phyloP scores from a whole-genome alignment of 768 basidiomycete species.

The Daedaleopsis sinensis region DNA sequence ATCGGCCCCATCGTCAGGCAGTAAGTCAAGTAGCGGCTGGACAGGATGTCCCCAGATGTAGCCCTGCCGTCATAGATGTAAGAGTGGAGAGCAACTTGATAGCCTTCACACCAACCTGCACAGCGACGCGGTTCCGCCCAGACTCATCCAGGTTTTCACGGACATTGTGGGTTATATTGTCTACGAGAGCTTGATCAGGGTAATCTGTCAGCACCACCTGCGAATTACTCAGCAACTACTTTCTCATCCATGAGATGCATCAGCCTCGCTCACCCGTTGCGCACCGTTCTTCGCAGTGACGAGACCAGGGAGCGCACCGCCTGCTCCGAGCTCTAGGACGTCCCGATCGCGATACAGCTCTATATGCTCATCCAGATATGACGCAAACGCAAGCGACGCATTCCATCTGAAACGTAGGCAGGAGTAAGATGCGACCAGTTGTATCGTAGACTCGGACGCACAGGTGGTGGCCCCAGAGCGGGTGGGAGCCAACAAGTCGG shows the following conservation, averaged over 20 bases:
- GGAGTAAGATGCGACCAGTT: too few relatives aligned
- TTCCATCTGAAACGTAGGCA: constrained; percentile 64
- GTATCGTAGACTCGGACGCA: constrained; percentile 33
- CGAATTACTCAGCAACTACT: not conserved
- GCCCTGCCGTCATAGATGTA: constrained; percentile 46
- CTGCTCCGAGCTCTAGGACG: constrained; percentile 92
- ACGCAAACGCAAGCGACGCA: constrained; percentile 71
- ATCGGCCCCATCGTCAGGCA: constrained; percentile 21
- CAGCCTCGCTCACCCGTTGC: constrained; percentile 48
- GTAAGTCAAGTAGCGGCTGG: constrained; percentile 42
- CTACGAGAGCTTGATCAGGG: constrained; percentile 74
- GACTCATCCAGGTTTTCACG: constrained; percentile 49
- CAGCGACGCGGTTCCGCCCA: constrained; percentile 25
- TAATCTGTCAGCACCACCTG: constrained; percentile 92
- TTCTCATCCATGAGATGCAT: not conserved
- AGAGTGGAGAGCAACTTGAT: constrained; percentile 11
- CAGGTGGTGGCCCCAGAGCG: constrained; percentile 84
- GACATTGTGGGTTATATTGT: constrained; percentile 77
- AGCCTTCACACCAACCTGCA: constrained; percentile 41
- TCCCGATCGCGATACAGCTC: constrained; percentile 46
- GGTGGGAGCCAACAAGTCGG: constrained; percentile 76
- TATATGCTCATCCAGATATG: constrained; percentile 61
- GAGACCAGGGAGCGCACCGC: constrained; percentile 86
- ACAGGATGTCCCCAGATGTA: constrained; percentile 81
- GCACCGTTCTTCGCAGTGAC: constrained; percentile 75